A percentile compares a stretch with the other conserved stretches of the same genome.
phyloP scores from a whole-genome alignment of 2,329 filamentous ascomycete species.

The Akanthomyces dipterigenus region DNA sequence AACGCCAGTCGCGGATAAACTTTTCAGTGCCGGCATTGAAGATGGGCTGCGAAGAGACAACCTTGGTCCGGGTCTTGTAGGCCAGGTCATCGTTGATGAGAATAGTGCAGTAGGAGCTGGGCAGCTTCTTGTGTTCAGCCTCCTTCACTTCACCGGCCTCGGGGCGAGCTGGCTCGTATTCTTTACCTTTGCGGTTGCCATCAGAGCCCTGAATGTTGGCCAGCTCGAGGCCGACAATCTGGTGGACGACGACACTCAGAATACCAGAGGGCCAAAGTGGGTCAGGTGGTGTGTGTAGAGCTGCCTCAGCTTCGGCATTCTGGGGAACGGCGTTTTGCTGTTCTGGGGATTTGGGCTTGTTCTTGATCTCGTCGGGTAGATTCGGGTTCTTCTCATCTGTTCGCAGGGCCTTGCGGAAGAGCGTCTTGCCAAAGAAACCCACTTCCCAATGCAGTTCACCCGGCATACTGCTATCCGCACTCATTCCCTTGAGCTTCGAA shows the following conservation, averaged over 20 bases:
- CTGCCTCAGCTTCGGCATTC: slow-evolving; percentile 68
- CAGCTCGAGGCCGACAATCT: slow-evolving; percentile 92
- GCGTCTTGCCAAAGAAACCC: slow-evolving; percentile 87
- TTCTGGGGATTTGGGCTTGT: slow-evolving; percentile 74
- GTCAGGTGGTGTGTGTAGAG: slow-evolving; percentile 84
- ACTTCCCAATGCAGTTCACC: slow-evolving; percentile 95
- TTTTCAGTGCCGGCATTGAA: slow-evolving; percentile 95
- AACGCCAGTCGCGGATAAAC: slow-evolving; percentile 91
- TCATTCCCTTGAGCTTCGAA: slow-evolving; percentile 75
- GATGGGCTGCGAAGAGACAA: slow-evolving; percentile 88
- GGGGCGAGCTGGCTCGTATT: slow-evolving; percentile 81
- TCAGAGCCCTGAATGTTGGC: slow-evolving; percentile 80
- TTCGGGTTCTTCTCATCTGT: slow-evolving; percentile 80
- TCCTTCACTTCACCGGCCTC: slow-evolving; percentile 79
- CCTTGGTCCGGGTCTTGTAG: slow-evolving; percentile 93
- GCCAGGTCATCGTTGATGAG: slow-evolving; percentile 80
- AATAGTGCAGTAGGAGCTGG: slow-evolving; percentile 91
- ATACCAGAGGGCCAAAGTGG: slow-evolving; percentile 94
- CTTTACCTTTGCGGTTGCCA: slow-evolving; percentile 73
- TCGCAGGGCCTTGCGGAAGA: slow-evolving; percentile 74
- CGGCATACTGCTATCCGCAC: slow-evolving; percentile 81
- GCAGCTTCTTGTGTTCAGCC: slow-evolving; percentile 71
- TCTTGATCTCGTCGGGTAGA: slow-evolving; percentile 65
- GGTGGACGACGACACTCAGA: slow-evolving; percentile 79
- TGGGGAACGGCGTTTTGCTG: slow-evolving; percentile 70